A percentile compares a stretch with the other conserved stretches of the same genome.
These are phyloP conservation scores for Allium fistulosum DNA, from an alignment of 106 monocot species.

Conservation along the genomic window DNA sequence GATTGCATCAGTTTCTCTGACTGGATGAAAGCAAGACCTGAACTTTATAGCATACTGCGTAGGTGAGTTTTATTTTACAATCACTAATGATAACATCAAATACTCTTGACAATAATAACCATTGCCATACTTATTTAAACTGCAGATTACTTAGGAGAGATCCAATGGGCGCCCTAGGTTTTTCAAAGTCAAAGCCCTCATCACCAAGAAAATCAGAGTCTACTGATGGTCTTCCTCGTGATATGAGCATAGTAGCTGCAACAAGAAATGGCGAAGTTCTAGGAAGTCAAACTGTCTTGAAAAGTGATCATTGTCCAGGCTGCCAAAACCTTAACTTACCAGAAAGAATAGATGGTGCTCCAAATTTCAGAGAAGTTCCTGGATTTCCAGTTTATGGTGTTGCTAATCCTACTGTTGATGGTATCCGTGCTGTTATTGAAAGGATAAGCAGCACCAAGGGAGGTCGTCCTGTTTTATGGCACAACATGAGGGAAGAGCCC, in stretches of 20 bases:
- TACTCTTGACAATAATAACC: no score
- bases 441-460: conserved; percentile 57
- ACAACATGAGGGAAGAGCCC: conserved; percentile 99
- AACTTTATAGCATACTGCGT: conserved; percentile 98
- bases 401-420: conserved; percentile 95
- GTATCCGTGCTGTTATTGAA: conserved; percentile 79
- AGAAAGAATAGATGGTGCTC: conserved; percentile 92
- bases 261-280: conserved; percentile 93
- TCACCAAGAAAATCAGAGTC: conserved; percentile 53
- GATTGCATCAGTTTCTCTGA: conserved; percentile 70
- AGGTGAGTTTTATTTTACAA: conserved; percentile 27
- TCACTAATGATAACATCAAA: no score
- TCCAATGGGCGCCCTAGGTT: conserved; percentile 98
- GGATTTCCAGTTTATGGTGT: conserved; percentile 99
- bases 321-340: conserved; percentile 84
- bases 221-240: conserved; percentile 58
- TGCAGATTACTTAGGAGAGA: conserved; percentile 81
- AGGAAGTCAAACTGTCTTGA: conserved; percentile 88
- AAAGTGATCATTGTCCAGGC: conserved; percentile 95
- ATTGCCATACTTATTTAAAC: no score
- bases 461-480: conserved; percentile 77
- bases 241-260: conserved; percentile 83
- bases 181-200: conserved; percentile 64
- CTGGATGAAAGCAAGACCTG: conserved; percentile 99
- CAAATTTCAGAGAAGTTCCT: conserved; percentile 88